Conservation (phyloP, 768 basidiomycete genomes). For the Trametes meyenii region DNA sequence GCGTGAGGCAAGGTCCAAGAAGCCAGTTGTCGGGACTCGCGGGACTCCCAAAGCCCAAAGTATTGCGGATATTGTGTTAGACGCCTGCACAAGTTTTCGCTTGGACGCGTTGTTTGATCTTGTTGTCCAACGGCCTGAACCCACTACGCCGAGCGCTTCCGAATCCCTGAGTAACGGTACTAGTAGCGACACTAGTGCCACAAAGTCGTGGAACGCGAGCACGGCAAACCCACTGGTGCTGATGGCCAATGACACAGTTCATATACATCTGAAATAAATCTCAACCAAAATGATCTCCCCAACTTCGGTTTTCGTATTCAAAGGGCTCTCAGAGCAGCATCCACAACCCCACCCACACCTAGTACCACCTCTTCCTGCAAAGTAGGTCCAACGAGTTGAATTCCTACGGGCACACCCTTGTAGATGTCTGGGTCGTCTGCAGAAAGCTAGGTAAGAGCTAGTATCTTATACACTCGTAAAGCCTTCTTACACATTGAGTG, state of each 20-base stretch:
- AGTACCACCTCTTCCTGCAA: conserved; percentile 44
- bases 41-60: neutral
- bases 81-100: conserved; percentile 21
- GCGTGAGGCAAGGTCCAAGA: neutral
- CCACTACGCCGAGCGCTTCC: conserved; percentile 10
- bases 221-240: too few relatives aligned
- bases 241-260: neutral
- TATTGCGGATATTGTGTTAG: neutral
- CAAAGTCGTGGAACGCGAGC: too few relatives aligned
- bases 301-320: too few relatives aligned
- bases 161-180: too few relatives aligned
- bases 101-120: conserved; percentile 17
- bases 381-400: conserved; percentile 41
- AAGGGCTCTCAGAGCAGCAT: conserved; percentile 23
- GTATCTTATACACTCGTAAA: neutral
- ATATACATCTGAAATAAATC: neutral
- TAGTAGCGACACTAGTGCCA: too few relatives aligned
- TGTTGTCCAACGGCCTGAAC: conserved; percentile 22
- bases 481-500: conserved; percentile 44
- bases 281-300: neutral
- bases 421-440: conserved; percentile 46
- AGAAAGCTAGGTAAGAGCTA: neutral
- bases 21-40: neutral
- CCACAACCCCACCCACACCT: conserved; percentile 35
- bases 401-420: conserved; percentile 35